Evolutionary conservation across 2,329 filamentous ascomycete genomes (phyloP), one percentile per base, ranked within the genome.

Genomic region (Thermothelomyces thermophilus): DNA sequence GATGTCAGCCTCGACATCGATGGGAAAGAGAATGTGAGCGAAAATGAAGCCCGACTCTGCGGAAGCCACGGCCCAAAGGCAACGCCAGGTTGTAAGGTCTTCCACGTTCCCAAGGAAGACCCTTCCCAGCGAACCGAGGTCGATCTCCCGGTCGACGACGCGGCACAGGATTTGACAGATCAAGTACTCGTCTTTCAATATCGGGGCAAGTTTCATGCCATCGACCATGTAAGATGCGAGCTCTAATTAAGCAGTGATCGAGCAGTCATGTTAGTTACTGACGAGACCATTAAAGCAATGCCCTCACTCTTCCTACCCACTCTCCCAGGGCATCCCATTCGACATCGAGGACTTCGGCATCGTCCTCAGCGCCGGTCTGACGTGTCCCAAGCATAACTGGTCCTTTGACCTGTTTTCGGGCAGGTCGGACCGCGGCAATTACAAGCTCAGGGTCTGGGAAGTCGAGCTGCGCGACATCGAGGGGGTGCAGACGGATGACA

Each of bases 281-380:
- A 36, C 16, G n/a, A 46, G 34, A 24, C 20, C 7, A 6, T 19
- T 8, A 52, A 33, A 84, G 80, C 71, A 74, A 71, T 87, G 84
- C 51, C 84, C 84, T 1, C 84, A 87, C 57, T 80, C 77, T 1
- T 76, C 82, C 0, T 87, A 77, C 50, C 83, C 84, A 0, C 71
- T 87, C 1, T 84, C 82, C 0, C 73, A 77, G 37, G 82, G 80
- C 0, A 75, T 66, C 0, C 70, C 82, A 0, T 86, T 86, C 51
- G 84, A 87, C 47, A 86, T 87, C 58, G 84, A 87, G 57, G 84
- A 87, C 53, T 87, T 86, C 61, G 83, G 84, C 0, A 67, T 84
- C 2, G 70, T 75, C 4, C 63, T 84, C 6, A 83, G 80, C 48
- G 73, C 79, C 0, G 84, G 82, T 0, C 67, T 87, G 3, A 76